phyloP scores from a whole-genome alignment of 2,329 filamentous ascomycete genomes.

The Parastagonospora avenae region DNA sequence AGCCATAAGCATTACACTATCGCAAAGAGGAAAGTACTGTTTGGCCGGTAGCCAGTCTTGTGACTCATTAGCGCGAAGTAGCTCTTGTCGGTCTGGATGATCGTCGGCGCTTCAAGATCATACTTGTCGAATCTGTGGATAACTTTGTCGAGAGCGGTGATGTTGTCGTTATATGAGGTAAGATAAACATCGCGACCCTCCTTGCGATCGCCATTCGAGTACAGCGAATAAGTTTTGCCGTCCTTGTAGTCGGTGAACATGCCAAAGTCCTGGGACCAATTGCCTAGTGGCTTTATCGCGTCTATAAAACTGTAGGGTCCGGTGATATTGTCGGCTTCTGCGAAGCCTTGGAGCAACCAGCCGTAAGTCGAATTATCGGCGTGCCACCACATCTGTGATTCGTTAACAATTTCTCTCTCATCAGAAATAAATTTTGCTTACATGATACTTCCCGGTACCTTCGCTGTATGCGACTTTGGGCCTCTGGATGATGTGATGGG shows the following conservation, averaged over 20 bases:
- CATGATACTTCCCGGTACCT: slow-evolving; percentile 61
- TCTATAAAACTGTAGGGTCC: slow-evolving; percentile 62
- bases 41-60: slow-evolving; percentile 67
- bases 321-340: slow-evolving; percentile 57
- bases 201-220: slow-evolving; percentile 63
- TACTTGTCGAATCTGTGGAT: slow-evolving; percentile 64
- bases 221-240: slow-evolving; percentile 61
- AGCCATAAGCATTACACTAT: not conserved
- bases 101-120: slow-evolving; percentile 65
- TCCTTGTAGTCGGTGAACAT: slow-evolving; percentile 66
- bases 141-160: slow-evolving; percentile 58
- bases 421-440: slow-evolving; percentile 32
- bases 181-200: slow-evolving; percentile 64
- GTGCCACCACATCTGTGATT: slow-evolving; percentile 62
- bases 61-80: slow-evolving; percentile 68
- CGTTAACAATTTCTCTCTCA: not conserved
- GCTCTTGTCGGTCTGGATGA: slow-evolving; percentile 64
- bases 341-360: slow-evolving; percentile 62
- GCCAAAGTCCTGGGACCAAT: slow-evolving; percentile 68
- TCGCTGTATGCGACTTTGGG: slow-evolving; percentile 67
- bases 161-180: slow-evolving; percentile 58
- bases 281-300: slow-evolving; percentile 61
- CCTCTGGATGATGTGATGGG: slow-evolving; percentile 63
- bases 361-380: slow-evolving; percentile 64
- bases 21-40: slow-evolving; percentile 43